phyloP scores from a whole-genome alignment of 176 grass and related monocot genomes.

The Microstegium vimineum region DNA sequence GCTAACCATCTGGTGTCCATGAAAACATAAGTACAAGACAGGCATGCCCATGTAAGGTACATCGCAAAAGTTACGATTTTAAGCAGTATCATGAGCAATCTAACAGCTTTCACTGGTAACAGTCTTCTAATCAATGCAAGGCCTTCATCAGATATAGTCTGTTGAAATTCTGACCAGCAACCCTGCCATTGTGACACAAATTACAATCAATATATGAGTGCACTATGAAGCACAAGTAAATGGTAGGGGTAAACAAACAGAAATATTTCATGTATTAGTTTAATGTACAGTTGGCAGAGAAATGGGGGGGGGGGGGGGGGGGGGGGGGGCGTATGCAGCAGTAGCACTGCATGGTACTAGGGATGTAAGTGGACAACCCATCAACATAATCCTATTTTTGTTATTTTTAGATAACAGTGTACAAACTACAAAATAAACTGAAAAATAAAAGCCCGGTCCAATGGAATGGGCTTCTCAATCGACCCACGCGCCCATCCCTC shows the following conservation, averaged over 20 bases:
- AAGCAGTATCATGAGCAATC: conserved; percentile 7
- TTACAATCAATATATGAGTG: not conserved
- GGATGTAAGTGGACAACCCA: no score
- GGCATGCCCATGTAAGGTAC: not conserved
- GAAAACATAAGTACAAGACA: not conserved
- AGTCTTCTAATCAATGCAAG: conserved; percentile 63
- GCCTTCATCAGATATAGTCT: conserved; percentile 85
- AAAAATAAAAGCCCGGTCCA: not conserved
- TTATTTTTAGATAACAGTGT: not conserved
- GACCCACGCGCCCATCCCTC: not conserved
- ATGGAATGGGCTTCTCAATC: not conserved
- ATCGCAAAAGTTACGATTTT: conserved; percentile 31
- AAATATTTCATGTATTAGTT: not conserved
- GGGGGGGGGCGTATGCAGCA: no score
- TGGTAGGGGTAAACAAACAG: not conserved
- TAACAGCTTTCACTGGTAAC: not conserved
- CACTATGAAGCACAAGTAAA: not conserved
- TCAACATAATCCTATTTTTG: not conserved
- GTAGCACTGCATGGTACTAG: not conserved
- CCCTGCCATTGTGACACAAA: conserved; percentile 39
- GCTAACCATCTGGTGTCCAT: conserved; percentile 1
- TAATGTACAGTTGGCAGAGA: not conserved
- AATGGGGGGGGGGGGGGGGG: no score
- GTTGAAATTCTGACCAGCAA: conserved; percentile 79
- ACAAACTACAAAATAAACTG: not conserved